Percentiles rank a stretch among this genome's conserved stretches.
phyloP scores from a whole-genome alignment of 2,329 filamentous ascomycete species.

The Epichloe uncinata region DNA sequence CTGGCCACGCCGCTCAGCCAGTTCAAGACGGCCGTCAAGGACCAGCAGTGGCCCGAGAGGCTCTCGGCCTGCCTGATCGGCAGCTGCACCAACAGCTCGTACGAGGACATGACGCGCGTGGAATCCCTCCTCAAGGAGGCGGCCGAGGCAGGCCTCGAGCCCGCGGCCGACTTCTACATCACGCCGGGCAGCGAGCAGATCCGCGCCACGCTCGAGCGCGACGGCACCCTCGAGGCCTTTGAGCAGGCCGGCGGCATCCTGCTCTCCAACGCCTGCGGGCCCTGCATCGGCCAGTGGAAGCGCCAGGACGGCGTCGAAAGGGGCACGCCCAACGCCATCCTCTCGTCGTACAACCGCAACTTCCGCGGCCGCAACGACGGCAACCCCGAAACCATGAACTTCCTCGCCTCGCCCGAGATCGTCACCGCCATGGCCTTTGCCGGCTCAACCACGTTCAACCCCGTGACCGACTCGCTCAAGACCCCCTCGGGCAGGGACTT shows the following conservation, averaged over 20 bases:
- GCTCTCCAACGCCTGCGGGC: slow-evolving; percentile 88
- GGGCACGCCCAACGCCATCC: slow-evolving; percentile 82
- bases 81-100: slow-evolving; percentile 97
- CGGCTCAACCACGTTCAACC: slow-evolving; percentile 89
- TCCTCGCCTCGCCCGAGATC: slow-evolving; percentile 89
- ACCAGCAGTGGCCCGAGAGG: slow-evolving; percentile 80
- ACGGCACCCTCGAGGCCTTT: slow-evolving; percentile 77
- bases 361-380: slow-evolving; percentile 96
- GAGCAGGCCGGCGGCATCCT: slow-evolving; percentile 75
- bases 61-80: slow-evolving; percentile 91
- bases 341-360: slow-evolving; percentile 97
- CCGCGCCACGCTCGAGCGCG: slow-evolving; percentile 80
- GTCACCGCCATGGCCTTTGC: slow-evolving; percentile 94
- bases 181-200: slow-evolving; percentile 97
- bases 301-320: slow-evolving; percentile 75
- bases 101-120: slow-evolving; percentile 94
- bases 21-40: slow-evolving; percentile 73
- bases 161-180: slow-evolving; percentile 85
- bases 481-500: slow-evolving; percentile 75
- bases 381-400: slow-evolving; percentile 96
- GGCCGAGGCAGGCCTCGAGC: slow-evolving; percentile 74
- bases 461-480: slow-evolving; percentile 71
- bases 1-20: slow-evolving; percentile 82
- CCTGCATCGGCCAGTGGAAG: slow-evolving; percentile 92
- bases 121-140: slow-evolving; percentile 91